These are phyloP conservation scores for Erodium chrysanthum DNA, from an alignment of 441 rosid genomes.

Conservation along the genomic window DNA sequence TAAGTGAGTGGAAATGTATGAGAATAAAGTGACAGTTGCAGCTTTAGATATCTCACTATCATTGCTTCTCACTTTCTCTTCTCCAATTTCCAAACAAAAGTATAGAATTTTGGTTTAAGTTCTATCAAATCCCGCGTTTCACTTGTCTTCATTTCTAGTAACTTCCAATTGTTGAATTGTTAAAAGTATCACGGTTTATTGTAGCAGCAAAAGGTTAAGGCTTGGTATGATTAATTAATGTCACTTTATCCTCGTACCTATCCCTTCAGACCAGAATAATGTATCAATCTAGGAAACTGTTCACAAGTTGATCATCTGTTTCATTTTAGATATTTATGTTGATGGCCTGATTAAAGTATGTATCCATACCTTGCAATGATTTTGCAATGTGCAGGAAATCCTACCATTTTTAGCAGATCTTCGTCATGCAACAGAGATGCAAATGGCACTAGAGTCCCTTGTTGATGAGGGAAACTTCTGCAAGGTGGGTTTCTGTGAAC, in stretches of 20 bases:
- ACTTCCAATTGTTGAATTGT: neutral
- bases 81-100: neutral
- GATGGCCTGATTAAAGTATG: neutral
- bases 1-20: neutral
- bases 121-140: neutral
- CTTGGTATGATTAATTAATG: neutral
- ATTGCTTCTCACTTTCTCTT: neutral
- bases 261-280: neutral
- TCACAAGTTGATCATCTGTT: neutral
- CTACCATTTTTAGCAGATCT: slow-evolving; percentile 73
- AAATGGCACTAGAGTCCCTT: slow-evolving; percentile 68
- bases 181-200: neutral
- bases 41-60: neutral
- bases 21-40: neutral
- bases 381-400: slow-evolving; percentile 49
- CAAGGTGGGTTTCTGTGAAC: slow-evolving; percentile 45
- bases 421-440: slow-evolving; percentile 71
- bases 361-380: neutral
- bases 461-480: slow-evolving; percentile 85
- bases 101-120: neutral
- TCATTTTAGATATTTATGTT: neutral
- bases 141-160: neutral
- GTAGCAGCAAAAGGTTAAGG: neutral
- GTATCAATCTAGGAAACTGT: neutral
- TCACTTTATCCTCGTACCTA: neutral